A percentile compares a stretch with the other conserved stretches of the same genome.
Conservation (phyloP, 2,329 filamentous ascomycete species). For the Rhinocladiella mackenziei region DNA sequence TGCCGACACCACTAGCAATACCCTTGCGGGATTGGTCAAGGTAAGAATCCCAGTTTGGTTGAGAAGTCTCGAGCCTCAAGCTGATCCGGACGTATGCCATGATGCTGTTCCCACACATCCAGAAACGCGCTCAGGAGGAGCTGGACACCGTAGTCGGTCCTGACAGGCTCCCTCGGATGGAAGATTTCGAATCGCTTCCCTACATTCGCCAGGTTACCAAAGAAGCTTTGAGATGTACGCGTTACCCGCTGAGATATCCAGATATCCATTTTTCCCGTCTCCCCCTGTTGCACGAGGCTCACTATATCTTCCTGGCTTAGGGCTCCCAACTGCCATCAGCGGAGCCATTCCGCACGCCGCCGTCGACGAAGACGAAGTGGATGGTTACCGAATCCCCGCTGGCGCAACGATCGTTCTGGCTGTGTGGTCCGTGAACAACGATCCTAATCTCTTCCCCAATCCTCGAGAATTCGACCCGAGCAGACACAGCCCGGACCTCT, state of each 20-base stretch:
- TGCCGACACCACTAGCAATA: slow-evolving; percentile 44
- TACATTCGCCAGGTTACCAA: slow-evolving; percentile 54
- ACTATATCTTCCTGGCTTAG: too few species aligned
- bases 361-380: slow-evolving; percentile 26
- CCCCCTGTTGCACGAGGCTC: too few species aligned
- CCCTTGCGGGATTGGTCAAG: slow-evolving; percentile 44
- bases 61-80: too few species aligned
- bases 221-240: slow-evolving; percentile 55
- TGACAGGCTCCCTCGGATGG: slow-evolving; percentile 45
- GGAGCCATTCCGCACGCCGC: slow-evolving; percentile 26
- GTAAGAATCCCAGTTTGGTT: too few species aligned
- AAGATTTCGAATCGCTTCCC: slow-evolving; percentile 48
- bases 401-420: slow-evolving; percentile 26
- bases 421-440: slow-evolving; percentile 29
- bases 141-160: slow-evolving; percentile 50
- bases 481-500: slow-evolving; percentile 31
- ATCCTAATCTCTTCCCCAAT: slow-evolving; percentile 29
- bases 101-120: slow-evolving; percentile 47
- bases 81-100: too few species aligned
- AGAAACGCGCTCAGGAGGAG: slow-evolving; percentile 45
- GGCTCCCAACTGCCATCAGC: slow-evolving; percentile 32
- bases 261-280: too few species aligned
- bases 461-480: slow-evolving; percentile 34
- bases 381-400: slow-evolving; percentile 26
- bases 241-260: too few species aligned